Base-by-base conservation (phyloP, 768 basidiomycete genomes). In the Mycena alexandri region DNA sequence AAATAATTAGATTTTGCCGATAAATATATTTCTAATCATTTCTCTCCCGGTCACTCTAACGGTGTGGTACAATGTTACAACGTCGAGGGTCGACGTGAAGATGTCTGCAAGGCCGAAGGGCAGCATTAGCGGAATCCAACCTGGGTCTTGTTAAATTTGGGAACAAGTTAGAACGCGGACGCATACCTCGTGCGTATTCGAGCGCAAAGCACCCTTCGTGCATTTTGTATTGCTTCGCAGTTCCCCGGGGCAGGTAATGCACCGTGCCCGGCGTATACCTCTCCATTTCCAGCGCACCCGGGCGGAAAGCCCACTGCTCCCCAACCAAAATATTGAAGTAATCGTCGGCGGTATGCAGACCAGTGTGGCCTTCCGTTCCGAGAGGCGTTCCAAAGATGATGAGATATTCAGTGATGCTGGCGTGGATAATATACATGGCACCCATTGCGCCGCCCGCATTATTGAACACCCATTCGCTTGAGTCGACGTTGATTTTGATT, bases 361-460 rank as follows among this genome's bases (percentile, higher is more conserved):
- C 98, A 16, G 90, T 87, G 76, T 99, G 98, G 2, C 98, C 98
- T 80, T 99, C 98, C 2, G 97, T 99, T 12, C 98, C 98, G 12
- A 98, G 85, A 0, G 98, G 95, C 0, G 96, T 97, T 5, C 98
- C 96, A 70, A 98, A 98, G 72, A 98, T 91, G 77, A 95, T 95
- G 72, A 95, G 87, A 81, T 97, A 99, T 82, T 99, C 98, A 12
- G 97, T 98, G 73, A 99, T 91, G 80, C 90, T 92, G 19, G 97
- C 95, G 74, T 99, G 98, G 70, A 99, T 94, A 80, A 99, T 86
- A 78, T 96, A 98, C 97, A 99, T 98, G 38, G 91, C 91, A 47
- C 96, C 96, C 96, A 97, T 98, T 0, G 96, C 96, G 66, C 98
- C 98, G 13, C 96, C 98, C 0, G 97, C 96, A 73, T 98, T 99